These are phyloP conservation scores for Rhodocollybia butyracea DNA, from an alignment of 768 basidiomycete genomes.

Conservation along the genomic window DNA sequence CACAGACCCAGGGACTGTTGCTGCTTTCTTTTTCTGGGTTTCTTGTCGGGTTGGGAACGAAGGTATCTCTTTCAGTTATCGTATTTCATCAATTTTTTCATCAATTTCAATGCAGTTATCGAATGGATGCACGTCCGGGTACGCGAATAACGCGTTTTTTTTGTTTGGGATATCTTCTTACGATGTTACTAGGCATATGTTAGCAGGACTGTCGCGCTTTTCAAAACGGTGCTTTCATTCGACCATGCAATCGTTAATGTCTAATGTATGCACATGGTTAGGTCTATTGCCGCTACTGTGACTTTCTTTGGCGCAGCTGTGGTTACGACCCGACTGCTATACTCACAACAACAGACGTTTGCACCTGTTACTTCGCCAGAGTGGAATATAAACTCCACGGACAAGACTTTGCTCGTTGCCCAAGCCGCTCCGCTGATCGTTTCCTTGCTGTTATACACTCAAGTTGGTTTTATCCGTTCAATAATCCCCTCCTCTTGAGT, in stretches of 20 bases:
- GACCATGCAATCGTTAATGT: background rate
- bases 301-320: constrained; percentile 50
- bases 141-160: constrained; percentile 9
- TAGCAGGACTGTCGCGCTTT: constrained; percentile 54
- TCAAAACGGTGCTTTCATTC: constrained; percentile 42
- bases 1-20: constrained; percentile 23
- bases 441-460: constrained; percentile 23
- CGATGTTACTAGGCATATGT: constrained; percentile 49
- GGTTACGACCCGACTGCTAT: constrained; percentile 38
- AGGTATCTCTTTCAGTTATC: constrained; percentile 40
- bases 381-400: constrained; percentile 38
- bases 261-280: constrained; percentile 34
- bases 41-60: constrained; percentile 56
- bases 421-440: constrained; percentile 37
- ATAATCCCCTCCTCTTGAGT: background rate
- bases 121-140: constrained; percentile 69
- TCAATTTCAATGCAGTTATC: constrained; percentile 34
- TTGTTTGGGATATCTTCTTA: background rate
- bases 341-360: constrained; percentile 28
- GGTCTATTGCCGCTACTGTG: constrained; percentile 52
- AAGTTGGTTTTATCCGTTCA: constrained; percentile 21
- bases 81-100: too few relatives aligned
- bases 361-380: constrained; percentile 28
- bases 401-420: constrained; percentile 31
- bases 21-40: constrained; percentile 55